Percentiles rank a stretch among this genome's conserved stretches.
These are phyloP conservation scores for Akanthomyces muscarius DNA, from an alignment of 2,329 filamentous ascomycete species.

Conservation along the genomic window DNA sequence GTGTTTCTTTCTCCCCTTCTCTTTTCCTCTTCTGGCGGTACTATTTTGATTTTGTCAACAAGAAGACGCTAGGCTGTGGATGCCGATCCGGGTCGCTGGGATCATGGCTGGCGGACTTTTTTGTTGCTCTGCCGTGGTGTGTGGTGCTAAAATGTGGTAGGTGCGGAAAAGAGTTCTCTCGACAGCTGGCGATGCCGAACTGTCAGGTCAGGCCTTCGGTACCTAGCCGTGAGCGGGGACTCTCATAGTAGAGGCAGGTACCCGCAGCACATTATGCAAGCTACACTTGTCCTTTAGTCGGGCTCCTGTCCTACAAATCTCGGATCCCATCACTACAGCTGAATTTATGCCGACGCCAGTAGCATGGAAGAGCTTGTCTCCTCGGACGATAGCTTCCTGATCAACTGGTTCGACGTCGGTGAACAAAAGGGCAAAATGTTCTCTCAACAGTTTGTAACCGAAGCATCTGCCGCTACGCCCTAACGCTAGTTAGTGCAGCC, in stretches of 20 bases:
- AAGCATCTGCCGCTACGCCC: not conserved
- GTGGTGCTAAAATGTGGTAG: not conserved
- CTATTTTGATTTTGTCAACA: constrained; percentile 8
- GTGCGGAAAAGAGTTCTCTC: not conserved
- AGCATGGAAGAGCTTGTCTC: not conserved
- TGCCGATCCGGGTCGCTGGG: constrained; percentile 1
- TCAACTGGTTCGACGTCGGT: not conserved
- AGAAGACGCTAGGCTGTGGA: not conserved
- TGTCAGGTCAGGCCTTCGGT: not conserved
- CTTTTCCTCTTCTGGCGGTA: not conserved
- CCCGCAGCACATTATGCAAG: not conserved
- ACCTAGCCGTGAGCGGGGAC: not conserved
- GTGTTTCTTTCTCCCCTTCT: not conserved
- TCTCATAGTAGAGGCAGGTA: not conserved
- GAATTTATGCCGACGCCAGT: not conserved
- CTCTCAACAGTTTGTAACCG: not conserved
- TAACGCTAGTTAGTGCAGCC: not conserved
- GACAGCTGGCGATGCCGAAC: not conserved
- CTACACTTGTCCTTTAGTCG: too few relatives aligned
- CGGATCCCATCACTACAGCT: not conserved
- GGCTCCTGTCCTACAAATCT: constrained; percentile 4
- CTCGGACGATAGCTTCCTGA: not conserved
- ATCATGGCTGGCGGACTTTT: not conserved
- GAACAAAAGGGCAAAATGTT: not conserved
- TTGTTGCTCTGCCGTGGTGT: constrained; percentile 3